phyloP scores from a whole-genome alignment of 2,329 filamentous ascomycete species.

The Pseudogymnoascus sp. region DNA sequence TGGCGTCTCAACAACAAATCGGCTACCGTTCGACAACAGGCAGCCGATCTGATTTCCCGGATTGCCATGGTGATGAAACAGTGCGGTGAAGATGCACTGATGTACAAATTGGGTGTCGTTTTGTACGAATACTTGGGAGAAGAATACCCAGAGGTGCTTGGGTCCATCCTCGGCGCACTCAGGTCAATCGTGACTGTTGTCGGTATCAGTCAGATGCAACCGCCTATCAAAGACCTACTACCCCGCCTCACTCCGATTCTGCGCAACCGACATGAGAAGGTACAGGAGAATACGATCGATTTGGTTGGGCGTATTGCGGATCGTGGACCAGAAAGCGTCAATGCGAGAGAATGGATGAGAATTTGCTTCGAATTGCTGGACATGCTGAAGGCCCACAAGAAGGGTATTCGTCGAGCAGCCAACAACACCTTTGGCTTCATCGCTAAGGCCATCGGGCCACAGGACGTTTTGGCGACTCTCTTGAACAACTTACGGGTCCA shows the following conservation, averaged over 20 bases:
- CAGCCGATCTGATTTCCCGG: constrained; percentile 89
- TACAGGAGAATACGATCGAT: constrained; percentile 98
- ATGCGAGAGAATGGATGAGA: constrained; percentile 98
- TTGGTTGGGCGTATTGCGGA: constrained; percentile 96
- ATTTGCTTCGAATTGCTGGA: constrained; percentile 98
- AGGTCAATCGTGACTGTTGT: constrained; percentile 96
- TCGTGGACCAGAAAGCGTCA: constrained; percentile 90
- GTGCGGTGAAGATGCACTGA: constrained; percentile 88
- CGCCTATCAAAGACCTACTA: constrained; percentile 90
- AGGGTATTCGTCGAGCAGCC: constrained; percentile 92
- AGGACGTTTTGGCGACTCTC: constrained; percentile 90
- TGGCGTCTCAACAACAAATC: constrained; percentile 98
- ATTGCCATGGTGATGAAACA: constrained; percentile 99
- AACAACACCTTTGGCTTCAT: constrained; percentile 99
- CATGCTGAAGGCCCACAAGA: constrained; percentile 99
- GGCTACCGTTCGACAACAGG: constrained; percentile 90
- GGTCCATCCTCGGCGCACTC: constrained; percentile 89
- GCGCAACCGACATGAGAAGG: constrained; percentile 96
- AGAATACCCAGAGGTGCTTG: constrained; percentile 95
- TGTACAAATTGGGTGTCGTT: constrained; percentile 90
- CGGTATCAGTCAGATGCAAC: constrained; percentile 96
- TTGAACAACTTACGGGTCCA: constrained; percentile 96
- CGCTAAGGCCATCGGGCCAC: constrained; percentile 94
- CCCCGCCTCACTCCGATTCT: constrained; percentile 95
- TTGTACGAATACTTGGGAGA: constrained; percentile 97